phyloP scores from a whole-genome alignment of 768 basidiomycete species.

The Lentinus brumalis region DNA sequence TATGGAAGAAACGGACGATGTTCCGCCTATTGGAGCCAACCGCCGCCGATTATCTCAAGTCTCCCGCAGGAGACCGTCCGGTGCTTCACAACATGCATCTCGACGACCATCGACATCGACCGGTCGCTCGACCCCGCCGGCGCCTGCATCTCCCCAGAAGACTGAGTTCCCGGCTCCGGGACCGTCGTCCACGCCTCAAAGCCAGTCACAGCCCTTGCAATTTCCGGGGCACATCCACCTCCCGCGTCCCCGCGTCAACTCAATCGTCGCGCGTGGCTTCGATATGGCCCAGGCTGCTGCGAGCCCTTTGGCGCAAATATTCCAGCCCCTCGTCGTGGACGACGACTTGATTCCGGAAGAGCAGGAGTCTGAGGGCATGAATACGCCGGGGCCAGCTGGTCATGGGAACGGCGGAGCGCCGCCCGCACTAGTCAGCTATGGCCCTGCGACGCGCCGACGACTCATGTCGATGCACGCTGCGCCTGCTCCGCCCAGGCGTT shows the following conservation, averaged over 20 bases:
- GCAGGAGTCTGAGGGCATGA: background rate
- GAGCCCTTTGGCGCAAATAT: constrained; percentile 77
- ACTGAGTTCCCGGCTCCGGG: background rate
- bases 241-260: constrained; percentile 45
- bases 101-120: constrained; percentile 6
- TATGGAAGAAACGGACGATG: constrained; percentile 39
- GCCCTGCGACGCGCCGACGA: constrained; percentile 41
- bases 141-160: constrained; percentile 6
- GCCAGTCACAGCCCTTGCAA: constrained; percentile 8
- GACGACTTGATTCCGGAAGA: constrained; percentile 42
- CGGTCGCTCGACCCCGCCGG: constrained; percentile 6
- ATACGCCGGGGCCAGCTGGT: background rate
- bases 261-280: constrained; percentile 42
- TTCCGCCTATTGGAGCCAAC: constrained; percentile 26
- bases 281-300: constrained; percentile 42
- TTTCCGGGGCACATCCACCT: constrained; percentile 18
- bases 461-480: constrained; percentile 36
- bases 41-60: constrained; percentile 35
- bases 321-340: constrained; percentile 64
- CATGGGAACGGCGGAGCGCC: constrained; percentile 3
- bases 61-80: constrained; percentile 18
- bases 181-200: background rate
- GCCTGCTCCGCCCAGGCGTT: constrained; percentile 14
- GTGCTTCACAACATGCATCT: constrained; percentile 8
- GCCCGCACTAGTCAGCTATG: constrained; percentile 37